Base-by-base conservation (phyloP, 805 yeast species). In the Candida maltosa region DNA sequence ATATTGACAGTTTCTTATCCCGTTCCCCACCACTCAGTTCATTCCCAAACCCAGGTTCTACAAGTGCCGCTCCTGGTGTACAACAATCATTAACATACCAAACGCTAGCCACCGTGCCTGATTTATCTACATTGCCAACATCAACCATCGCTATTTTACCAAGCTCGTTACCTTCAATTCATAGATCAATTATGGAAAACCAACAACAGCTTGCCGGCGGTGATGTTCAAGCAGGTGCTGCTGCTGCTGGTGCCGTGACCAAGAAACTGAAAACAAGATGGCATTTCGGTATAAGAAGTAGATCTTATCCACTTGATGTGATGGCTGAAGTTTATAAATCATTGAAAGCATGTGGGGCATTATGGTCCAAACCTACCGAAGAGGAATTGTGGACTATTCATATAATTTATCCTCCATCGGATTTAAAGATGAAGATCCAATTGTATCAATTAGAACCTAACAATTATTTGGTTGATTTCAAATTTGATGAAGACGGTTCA, bases 301-400 rank as follows among this genome's bases (percentile, higher is more conserved):
- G 97, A 51, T 87, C 96, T 1, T 93, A 93, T 56, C 97, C 98
- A 22, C 70, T 93, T 48, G 98, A 93, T 59, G 98, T 93, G 3
- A 93, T 93, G 97, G 96, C 97, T 18, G 98, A 93, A 57, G 89
- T 93, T 29, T 93, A 93, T 62, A 73, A 96, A 31, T 97, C 97
- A 1, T 70, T 93, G 54, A 86, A 86, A 61, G 87, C 86, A 51
- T 66, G 93, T 36, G 97, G 96, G 1, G 97, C 97, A 0, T 97
- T 93, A 59, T 93, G 97, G 97, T 86, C 93, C 7, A 81, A 83
- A 48, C 97, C 97, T 5, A 77, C 89, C 0, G 96, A 89, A 48
- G 96, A 89, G 51, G 96, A 89, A 51, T 67, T 88, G 34, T 91
- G 97, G 97, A 91, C 96, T 1, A 91, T 91, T 39, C 75, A 87